A percentile compares a stretch with the other conserved stretches of the same genome.
phyloP scores from a whole-genome alignment of 257 asterid genomes.

The Nicotiana undulata region DNA sequence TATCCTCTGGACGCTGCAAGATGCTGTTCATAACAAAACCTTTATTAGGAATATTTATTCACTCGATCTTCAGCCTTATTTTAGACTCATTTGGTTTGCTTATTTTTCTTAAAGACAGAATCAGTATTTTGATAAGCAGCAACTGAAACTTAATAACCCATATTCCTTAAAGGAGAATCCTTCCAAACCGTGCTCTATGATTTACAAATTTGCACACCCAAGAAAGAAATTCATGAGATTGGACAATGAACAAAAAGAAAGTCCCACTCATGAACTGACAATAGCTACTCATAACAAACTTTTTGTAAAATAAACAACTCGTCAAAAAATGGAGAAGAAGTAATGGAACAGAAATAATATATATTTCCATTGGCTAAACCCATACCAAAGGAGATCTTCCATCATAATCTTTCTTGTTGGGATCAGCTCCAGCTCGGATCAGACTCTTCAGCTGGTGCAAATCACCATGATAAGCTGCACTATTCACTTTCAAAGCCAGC shows the following conservation, averaged over 20 bases:
- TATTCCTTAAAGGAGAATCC: neutral
- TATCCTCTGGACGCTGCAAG: slow-evolving; percentile 90
- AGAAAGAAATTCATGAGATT: neutral
- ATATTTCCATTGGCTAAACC: neutral
- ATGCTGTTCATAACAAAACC: slow-evolving; percentile 43
- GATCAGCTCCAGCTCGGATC: slow-evolving; percentile 90
- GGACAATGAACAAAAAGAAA: neutral
- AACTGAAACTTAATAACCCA: neutral
- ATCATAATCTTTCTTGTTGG: slow-evolving; percentile 75
- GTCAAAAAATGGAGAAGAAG: neutral
- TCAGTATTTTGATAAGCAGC: neutral
- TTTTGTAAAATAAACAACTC: neutral
- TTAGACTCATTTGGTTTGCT: neutral
- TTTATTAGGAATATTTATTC: neutral
- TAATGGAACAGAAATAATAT: neutral
- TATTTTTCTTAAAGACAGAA: neutral
- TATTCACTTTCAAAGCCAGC: slow-evolving; percentile 79
- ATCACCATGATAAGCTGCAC: slow-evolving; percentile 80
- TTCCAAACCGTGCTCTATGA: neutral
- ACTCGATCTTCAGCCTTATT: neutral
- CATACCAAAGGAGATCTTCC: slow-evolving; percentile 95
- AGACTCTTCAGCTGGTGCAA: slow-evolving; percentile 66
- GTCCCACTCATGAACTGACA: neutral
- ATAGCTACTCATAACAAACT: neutral
- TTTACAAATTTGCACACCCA: neutral